Evolutionary conservation across 495 filamentous ascomycete genomes (phyloP), one percentile per base, ranked within the genome.

Genomic region (Xylaria flabelliformis): DNA sequence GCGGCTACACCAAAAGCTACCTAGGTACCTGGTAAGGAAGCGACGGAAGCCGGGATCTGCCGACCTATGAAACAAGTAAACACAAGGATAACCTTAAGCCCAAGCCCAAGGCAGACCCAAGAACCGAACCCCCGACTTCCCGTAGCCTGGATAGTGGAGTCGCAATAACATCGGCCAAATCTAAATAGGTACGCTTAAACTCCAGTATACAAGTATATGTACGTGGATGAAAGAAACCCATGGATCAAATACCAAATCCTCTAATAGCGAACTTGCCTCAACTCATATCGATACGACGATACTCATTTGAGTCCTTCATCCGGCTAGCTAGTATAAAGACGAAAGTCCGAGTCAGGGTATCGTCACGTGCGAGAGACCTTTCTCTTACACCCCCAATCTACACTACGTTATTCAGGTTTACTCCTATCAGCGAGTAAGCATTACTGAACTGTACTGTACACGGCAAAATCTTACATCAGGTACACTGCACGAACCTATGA

Each of bases 41-140:
- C 62, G 3, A 48, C 12, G 61, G 29, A 17, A 17, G 42, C 42
- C 42, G 42, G 63, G 63, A 53, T 53, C 32, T 24, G 13, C 64
- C 19, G 19, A 29, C 53, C 26, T 56, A 51, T 66, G 64, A 66
- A 66, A 66, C 64, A 66, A 19, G 63, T n/a, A 51, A 64, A 44
- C 62, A 15, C 58, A 5, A 2, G 36, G 36, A 46, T 9, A 39
- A 4, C 34, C 4, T 36, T 36, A 36, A 13, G 12, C 9, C 10
- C 41, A 44, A 44, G 41, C 12, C 10, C 13, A 44, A 44, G 12
- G 13, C 13, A 42, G 41, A 5, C 13, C 17, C 2, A 39, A 44
- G 17, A 42, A 10, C 61, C 26, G 26, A 29, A 29, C 26, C 26
- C 19, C 61, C 61, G 61, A 26, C 61, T 39, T 42, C 61, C 61